Percentiles rank a stretch among this genome's conserved stretches.
Evolutionary conservation across 495 filamentous ascomycete species (phyloP).

Genomic region (Usnea hakonensis): DNA sequence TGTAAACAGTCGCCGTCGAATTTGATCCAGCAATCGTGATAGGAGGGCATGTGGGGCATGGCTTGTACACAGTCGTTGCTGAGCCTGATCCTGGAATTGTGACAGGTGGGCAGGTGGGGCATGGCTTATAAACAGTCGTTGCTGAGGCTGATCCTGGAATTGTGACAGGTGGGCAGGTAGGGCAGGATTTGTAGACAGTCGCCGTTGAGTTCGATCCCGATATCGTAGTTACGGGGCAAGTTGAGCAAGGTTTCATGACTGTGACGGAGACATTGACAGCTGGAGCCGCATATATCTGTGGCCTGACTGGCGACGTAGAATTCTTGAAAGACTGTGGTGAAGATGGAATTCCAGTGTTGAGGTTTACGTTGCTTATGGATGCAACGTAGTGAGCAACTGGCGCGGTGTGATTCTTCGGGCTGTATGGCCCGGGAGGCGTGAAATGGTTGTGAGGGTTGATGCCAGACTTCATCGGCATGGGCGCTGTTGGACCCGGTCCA

Average conservation of each 20-base stretch:
- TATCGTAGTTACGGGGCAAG: slow-evolving; percentile 2
- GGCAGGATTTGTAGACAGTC: neutral
- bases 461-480: neutral
- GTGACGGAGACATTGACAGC: neutral
- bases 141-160: neutral
- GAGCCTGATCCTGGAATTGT: neutral
- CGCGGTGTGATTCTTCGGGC: neutral
- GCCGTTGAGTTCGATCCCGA: neutral
- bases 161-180: neutral
- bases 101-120: neutral
- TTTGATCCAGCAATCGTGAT: neutral
- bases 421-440: neutral
- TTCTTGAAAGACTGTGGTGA: neutral
- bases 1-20: neutral
- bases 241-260: slow-evolving; percentile 7
- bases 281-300: neutral
- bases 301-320: neutral
- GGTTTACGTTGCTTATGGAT: neutral
- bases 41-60: neutral
- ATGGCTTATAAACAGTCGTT: neutral
- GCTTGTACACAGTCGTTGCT: neutral
- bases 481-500: neutral
- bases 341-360: neutral
- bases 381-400: neutral
- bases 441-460: neutral